Conservation (phyloP, 768 basidiomycete genomes). For the Mycena leptocephala region DNA sequence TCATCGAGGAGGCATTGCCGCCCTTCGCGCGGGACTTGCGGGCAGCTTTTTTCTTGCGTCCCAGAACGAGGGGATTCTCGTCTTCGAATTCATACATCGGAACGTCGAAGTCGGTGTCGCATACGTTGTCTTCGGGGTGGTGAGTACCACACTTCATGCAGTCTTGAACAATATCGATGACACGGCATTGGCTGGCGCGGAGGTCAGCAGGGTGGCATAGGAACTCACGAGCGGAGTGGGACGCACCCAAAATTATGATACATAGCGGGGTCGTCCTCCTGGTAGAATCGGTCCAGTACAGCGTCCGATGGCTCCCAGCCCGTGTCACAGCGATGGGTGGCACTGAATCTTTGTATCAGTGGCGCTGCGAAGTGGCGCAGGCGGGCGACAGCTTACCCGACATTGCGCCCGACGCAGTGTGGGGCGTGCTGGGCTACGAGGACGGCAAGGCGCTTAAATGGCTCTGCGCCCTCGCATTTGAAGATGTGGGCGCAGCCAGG, state of each 20-base stretch:
- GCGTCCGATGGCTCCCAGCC: neutral
- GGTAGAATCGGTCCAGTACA: neutral
- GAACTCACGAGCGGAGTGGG: no score
- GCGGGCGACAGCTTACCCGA: neutral
- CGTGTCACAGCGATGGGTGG: neutral
- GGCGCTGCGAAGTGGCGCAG: neutral
- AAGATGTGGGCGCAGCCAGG: conserved; percentile 8
- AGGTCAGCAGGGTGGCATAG: neutral
- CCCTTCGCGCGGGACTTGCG: neutral
- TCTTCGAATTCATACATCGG: no score
- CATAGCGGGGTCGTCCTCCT: neutral
- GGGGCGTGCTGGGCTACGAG: neutral
- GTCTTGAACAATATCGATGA: no score
- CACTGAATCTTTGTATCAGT: neutral
- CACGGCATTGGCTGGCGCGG: neutral
- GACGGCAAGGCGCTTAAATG: neutral
- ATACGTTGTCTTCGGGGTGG: no score
- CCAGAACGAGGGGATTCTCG: neutral
- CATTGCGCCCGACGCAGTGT: neutral
- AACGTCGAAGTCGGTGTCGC: neutral
- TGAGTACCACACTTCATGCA: no score
- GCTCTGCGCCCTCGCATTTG: neutral
- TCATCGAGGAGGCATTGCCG: no score
- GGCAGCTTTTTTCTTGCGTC: neutral
- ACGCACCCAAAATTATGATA: neutral